Base-by-base conservation (phyloP, 805 yeast genomes). In the Wickerhamiella cacticola region DNA sequence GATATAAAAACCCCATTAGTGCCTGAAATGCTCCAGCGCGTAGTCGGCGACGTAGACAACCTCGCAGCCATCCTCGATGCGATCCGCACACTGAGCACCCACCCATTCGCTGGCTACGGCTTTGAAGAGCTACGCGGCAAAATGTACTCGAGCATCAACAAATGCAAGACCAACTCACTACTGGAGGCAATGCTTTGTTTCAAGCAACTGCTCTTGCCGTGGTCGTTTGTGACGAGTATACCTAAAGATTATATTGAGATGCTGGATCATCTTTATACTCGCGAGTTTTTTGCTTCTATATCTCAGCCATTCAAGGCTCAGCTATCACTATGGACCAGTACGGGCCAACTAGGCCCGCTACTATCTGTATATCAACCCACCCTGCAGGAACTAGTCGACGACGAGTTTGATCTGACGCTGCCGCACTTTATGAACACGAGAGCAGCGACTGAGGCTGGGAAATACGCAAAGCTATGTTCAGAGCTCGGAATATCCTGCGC, bases 331-430 rank as follows among this genome's bases (percentile, higher is more conserved):
- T 31, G 38, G 39, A 5, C 29, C 18, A 31, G 22, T 23, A n/a
- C 23, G 8, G 45, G 45, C 28, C 18, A 15, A n/a, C 22, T 42
- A 15, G 45, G 45, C 12, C 45, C 45, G 18, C 19, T 42, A 16
- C 26, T 42, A 8, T 31, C 39, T n/a, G 10, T 22, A 3, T 31
- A 22, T 18, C 15, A 42, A 16, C 45, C 45, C n/a, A 31, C 21
- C 2, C 8, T 21, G 6, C 29, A 15, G 22, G 28, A 42, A 13
- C 18, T 42, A 4, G 7, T 42, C 12, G 22, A 21, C 29, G 38
- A 42, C 22, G 13, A 47, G 16, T 49, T 52, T 18, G 42, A 22
- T 2, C n/a, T 39, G 15, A 24, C 42, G 39, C 28, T 34, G 22
- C 40, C 46, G 7, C 21, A 7, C 16, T 43, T 16, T 22, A 19